Conservation (phyloP, 1,284 basidiomycete species). For the Hymenochaete sp. region DNA sequence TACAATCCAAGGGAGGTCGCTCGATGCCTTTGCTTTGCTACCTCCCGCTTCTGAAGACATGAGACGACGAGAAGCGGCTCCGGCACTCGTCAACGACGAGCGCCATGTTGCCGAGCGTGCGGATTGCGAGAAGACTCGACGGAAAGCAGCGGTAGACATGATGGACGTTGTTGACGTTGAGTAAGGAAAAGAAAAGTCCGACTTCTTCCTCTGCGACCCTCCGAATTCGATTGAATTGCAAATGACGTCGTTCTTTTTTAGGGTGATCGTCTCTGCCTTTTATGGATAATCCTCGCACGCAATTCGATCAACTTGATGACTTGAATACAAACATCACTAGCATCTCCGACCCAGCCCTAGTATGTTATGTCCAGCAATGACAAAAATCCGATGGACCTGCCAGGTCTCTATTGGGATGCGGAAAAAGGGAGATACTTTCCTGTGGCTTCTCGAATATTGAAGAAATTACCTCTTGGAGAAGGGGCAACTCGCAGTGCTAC, state of each 20-base stretch:
- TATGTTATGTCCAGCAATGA: constrained; percentile 14
- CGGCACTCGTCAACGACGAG: constrained; percentile 3
- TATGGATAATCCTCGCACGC: too few relatives aligned
- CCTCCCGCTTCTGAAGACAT: constrained; percentile 15
- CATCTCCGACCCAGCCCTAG: too few relatives aligned
- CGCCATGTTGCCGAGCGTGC: constrained; percentile 1
- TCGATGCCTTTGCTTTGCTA: constrained; percentile 4
- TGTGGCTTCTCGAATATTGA: constrained; percentile 7
- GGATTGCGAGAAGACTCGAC: constrained; percentile 7
- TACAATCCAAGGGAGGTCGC: constrained; percentile 15
- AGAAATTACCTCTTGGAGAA: constrained; percentile 3
- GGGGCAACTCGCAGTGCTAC: too few relatives aligned
- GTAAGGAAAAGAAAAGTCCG: neutral
- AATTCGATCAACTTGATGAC: too few relatives aligned
- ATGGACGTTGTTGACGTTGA: constrained; percentile 1
- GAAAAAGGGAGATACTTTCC: constrained; percentile 15
- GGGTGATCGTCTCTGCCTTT: neutral
- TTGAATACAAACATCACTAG: too few relatives aligned
- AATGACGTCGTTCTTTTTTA: constrained; percentile 6
- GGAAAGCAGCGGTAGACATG: constrained; percentile 11
- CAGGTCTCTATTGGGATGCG: constrained; percentile 15
- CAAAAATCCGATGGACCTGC: constrained; percentile 12
- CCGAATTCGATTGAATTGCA: neutral
- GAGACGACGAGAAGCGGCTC: constrained; percentile 6
- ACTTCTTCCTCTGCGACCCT: neutral